phyloP scores from a whole-genome alignment of 164 flowering plant species.

The Protea cynaroides region DNA sequence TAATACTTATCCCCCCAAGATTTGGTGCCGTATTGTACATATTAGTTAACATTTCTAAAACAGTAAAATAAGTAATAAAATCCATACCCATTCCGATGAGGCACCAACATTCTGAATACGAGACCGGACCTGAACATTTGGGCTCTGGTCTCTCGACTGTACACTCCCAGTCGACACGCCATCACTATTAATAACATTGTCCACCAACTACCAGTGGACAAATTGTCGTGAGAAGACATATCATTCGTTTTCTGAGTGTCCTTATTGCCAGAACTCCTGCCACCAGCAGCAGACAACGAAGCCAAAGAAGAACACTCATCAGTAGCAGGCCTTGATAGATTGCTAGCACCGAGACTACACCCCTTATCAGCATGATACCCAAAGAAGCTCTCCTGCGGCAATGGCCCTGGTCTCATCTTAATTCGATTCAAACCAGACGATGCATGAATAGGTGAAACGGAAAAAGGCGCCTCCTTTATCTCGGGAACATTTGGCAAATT shows the following conservation, averaged over 20 bases:
- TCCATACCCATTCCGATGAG: constrained; percentile 22
- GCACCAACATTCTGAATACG: constrained; percentile 44
- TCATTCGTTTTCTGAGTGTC: constrained; percentile 21
- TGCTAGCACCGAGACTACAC: constrained; percentile 52
- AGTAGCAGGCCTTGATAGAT: constrained; percentile 44
- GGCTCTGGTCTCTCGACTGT: constrained; percentile 56
- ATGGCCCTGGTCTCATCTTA: constrained; percentile 92
- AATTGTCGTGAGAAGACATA: constrained; percentile 24
- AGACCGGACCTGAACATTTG: constrained; percentile 32
- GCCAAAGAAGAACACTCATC: constrained; percentile 10
- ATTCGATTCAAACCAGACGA: constrained; percentile 90
- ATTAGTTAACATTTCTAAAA: neutral
- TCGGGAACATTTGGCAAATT: constrained; percentile 13
- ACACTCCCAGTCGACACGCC: constrained; percentile 44
- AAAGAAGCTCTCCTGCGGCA: constrained; percentile 93
- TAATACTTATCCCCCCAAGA: neutral
- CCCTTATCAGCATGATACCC: constrained; percentile 50
- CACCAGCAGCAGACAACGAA: constrained; percentile 14
- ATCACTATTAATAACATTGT: constrained; percentile 41
- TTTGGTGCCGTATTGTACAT: neutral
- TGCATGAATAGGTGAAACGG: constrained; percentile 72
- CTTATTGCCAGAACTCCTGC: constrained; percentile 23
- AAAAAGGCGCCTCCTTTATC: constrained; percentile 19
- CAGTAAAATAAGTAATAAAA: neutral
- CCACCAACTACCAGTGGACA: constrained; percentile 16